phyloP scores from a whole-genome alignment of 345 rosid genomes.

The Chamaenerion angustifolium region DNA sequence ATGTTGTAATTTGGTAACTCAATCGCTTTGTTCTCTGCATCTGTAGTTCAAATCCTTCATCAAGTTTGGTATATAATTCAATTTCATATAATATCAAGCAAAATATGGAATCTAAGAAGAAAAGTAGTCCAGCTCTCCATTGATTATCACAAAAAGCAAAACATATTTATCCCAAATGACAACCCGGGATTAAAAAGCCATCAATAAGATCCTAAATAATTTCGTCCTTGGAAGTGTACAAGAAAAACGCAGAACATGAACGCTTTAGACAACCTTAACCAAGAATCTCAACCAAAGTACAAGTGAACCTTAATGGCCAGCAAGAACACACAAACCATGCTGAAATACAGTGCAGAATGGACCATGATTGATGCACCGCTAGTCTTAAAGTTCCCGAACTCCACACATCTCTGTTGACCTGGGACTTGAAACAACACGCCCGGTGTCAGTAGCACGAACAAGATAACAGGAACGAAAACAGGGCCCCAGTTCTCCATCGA shows the following conservation, averaged over 20 bases:
- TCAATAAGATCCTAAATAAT: too few species aligned
- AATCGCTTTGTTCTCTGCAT: too few species aligned
- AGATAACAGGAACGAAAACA: constrained; percentile 33
- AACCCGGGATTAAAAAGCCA: too few species aligned
- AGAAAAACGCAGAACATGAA: neutral
- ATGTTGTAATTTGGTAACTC: too few species aligned
- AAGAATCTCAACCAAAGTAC: constrained; percentile 20
- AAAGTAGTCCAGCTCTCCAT: too few species aligned
- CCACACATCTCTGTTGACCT: constrained; percentile 27
- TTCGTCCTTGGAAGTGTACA: too few species aligned
- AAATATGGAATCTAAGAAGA: too few species aligned
- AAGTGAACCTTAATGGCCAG: constrained; percentile 36
- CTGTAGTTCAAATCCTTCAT: too few species aligned
- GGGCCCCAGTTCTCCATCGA: constrained; percentile 56
- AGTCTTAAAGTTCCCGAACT: constrained; percentile 43
- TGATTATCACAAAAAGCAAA: too few species aligned
- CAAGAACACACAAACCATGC: constrained; percentile 39
- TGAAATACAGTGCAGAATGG: constrained; percentile 41
- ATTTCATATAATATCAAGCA: too few species aligned
- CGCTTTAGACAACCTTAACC: constrained; percentile 37
- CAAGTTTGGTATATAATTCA: too few species aligned
- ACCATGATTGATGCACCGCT: constrained; percentile 39
- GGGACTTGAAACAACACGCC: constrained; percentile 50
- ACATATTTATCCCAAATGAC: too few species aligned
- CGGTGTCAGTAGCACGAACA: constrained; percentile 37